Evolutionary conservation across 139 green algal genomes (phyloP).

Genomic region (Tetratostichococcus sp.): DNA sequence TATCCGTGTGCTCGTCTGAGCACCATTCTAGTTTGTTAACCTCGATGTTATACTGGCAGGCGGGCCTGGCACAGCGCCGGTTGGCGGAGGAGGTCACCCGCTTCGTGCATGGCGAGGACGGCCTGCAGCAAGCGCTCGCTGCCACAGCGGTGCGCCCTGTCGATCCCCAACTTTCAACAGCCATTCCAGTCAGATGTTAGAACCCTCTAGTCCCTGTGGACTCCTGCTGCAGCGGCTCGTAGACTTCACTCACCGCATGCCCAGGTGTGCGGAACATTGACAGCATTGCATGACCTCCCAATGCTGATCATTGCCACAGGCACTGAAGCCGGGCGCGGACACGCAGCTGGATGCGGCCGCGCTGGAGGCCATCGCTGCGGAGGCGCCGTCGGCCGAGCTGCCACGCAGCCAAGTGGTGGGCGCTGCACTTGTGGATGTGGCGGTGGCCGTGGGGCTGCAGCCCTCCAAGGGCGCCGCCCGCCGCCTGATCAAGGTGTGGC

Average conservation of each 20-base stretch:
- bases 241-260: too few relatives aligned
- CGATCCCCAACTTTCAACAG: neutral
- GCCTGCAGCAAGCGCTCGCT: constrained; percentile 79
- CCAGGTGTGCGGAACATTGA: too few relatives aligned
- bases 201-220: too few relatives aligned
- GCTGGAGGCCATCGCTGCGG: constrained; percentile 71
- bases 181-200: neutral
- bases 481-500: constrained; percentile 63
- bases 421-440: constrained; percentile 65
- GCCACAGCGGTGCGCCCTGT: constrained; percentile 67
- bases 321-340: constrained; percentile 66
- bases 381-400: constrained; percentile 65
- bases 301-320: constrained; percentile 26
- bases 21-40: too few relatives aligned
- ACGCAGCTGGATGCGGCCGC: constrained; percentile 76
- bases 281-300: too few relatives aligned
- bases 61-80: constrained; percentile 80
- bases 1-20: too few relatives aligned
- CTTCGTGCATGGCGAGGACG: constrained; percentile 94
- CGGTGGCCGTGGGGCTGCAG: constrained; percentile 77
- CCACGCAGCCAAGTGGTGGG: constrained; percentile 49
- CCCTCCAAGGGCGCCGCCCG: constrained; percentile 79
- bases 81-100: constrained; percentile 92
- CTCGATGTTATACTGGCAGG: too few relatives aligned
- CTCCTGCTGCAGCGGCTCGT: too few relatives aligned